Evolutionary conservation across 202 grass and related monocot species (phyloP), one percentile per base, ranked within the genome.

Genomic region (Musa balbisiana): DNA sequence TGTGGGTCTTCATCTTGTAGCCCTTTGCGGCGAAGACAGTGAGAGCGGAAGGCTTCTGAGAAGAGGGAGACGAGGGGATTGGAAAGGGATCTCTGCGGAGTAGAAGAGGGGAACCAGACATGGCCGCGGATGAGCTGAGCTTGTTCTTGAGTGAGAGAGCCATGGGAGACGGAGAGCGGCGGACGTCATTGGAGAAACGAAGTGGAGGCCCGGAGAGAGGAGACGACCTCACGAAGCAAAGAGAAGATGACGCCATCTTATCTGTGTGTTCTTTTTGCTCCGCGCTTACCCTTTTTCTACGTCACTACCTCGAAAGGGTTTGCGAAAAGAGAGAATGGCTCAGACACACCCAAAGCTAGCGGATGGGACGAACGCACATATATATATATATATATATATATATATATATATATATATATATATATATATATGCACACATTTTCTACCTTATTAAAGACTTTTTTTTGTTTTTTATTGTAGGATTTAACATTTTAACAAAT

Each of bases 1-100:
- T 93, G 84, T 92, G 90, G 10, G 93, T 97, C 86, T 93, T 97
- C 90, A 87, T 97, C 84, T 97, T 97, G 90, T 86, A 89, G 10
- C 84, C 82, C 76, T 97, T 97, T 19, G 81, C 87, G 20, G 93
- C 90, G 72, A 87, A 86, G 62, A 93, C 88, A 8, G 80, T 29
- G 83, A 96, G 52, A 24, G 80, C 71, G 54, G 71, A 81, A 23
- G 73, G 73, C 82, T 51, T 79, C 63, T 80, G 67, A 58, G 26
- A 66, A 54, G 80, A 78, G 52, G 79, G 82, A 69, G 74, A 73
- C 49, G 67, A 68, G 13, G 82, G 62, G 66, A 82, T 17, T 11
- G 74, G 59, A 51, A 49, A 52, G n/a, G 49, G 21, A 1, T 49
- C 12, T 52, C 6, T 20, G 1, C 11, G 75, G 62, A 19, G 33